These are phyloP conservation scores for Pelargonium australe DNA, from an alignment of 441 rosid species.

Conservation along the genomic window DNA sequence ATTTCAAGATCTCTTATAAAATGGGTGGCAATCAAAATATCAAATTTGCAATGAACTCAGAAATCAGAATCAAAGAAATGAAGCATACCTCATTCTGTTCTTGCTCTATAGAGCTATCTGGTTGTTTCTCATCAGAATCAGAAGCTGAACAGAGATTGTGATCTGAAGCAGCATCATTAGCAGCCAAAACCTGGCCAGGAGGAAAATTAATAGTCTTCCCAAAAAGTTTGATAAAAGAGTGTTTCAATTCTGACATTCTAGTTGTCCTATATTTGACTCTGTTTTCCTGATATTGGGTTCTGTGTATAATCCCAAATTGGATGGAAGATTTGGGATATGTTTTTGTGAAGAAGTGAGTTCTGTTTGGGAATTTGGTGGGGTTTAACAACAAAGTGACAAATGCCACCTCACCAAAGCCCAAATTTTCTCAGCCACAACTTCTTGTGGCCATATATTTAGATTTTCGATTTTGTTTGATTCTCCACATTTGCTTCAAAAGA, in stretches of 20 bases:
- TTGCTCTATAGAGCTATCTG: not conserved
- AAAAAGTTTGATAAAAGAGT: constrained; percentile 68
- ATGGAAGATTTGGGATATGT: not conserved
- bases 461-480: constrained; percentile 55
- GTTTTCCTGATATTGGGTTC: not conserved
- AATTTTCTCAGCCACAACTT: constrained; percentile 58
- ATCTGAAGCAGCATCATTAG: constrained; percentile 10
- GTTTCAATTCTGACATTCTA: constrained; percentile 46
- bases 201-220: constrained; percentile 60
- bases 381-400: constrained; percentile 19
- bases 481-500: constrained; percentile 32
- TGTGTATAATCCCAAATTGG: not conserved
- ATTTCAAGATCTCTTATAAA: not conserved
- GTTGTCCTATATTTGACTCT: not conserved
- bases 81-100: constrained; percentile 29
- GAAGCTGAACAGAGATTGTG: constrained; percentile 4
- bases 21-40: not conserved
- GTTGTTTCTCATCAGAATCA: constrained; percentile 12
- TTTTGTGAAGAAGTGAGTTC: constrained; percentile 3
- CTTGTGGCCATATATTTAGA: constrained; percentile 36
- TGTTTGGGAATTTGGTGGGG: constrained; percentile 9
- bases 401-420: constrained; percentile 39
- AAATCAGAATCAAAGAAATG: not conserved
- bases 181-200: not conserved
- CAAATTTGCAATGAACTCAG: constrained; percentile 2